Conservation (phyloP, 169 alveolate genomes). For the Miamiensis avidus region DNA sequence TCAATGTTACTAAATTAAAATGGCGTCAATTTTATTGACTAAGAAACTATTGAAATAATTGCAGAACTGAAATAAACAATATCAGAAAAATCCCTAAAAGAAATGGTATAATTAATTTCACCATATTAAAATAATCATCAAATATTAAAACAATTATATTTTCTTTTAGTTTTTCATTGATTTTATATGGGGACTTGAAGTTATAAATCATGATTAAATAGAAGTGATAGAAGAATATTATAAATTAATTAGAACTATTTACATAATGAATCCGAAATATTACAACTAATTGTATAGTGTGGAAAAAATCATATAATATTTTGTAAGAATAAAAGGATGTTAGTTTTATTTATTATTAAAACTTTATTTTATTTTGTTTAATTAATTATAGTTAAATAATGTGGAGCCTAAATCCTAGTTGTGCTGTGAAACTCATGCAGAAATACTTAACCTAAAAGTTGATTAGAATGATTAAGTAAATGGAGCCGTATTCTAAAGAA, state of each 20-base stretch:
- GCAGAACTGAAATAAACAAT: conserved; percentile 4
- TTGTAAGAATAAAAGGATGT: background rate
- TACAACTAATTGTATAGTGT: background rate
- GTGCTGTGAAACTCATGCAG: conserved; percentile 6
- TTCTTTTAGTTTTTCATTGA: conserved; percentile 2
- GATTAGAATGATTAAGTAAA: too few relatives aligned
- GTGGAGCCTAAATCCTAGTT: conserved; percentile 3
- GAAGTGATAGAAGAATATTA: background rate
- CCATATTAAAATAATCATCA: too few relatives aligned
- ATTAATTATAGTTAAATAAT: background rate
- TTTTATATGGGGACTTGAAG: background rate
- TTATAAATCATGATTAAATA: background rate
- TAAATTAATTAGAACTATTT: background rate
- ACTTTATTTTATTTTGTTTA: background rate
- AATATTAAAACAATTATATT: background rate
- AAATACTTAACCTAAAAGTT: too few relatives aligned
- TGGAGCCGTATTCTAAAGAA: background rate
- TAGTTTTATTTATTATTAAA: background rate
- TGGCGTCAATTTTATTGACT: background rate
- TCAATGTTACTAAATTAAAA: conserved; percentile 2
- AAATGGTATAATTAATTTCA: background rate
- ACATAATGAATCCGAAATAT: background rate
- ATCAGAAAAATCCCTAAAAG: background rate
- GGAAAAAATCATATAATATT: conserved; percentile 1
- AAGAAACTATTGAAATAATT: conserved; percentile 5